Evolutionary conservation across 495 filamentous ascomycete genomes (phyloP).

Genomic region (Neurospora sp.): DNA sequence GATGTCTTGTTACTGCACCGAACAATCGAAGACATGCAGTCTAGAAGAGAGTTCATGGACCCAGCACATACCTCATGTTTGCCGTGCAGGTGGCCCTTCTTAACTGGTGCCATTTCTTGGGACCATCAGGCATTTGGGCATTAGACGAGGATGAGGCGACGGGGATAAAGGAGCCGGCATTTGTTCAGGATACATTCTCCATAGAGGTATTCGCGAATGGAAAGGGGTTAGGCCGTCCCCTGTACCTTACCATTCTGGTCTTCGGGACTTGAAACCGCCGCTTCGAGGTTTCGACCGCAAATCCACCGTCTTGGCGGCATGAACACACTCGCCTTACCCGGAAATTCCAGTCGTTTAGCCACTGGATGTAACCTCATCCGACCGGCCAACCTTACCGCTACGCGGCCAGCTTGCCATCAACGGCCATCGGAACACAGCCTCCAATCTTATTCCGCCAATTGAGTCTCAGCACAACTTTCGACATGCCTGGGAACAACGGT

Average conservation of each 20-base stretch:
- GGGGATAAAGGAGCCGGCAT: background rate
- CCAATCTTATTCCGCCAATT: constrained; percentile 19
- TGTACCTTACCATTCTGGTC: background rate
- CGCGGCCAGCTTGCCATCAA: background rate
- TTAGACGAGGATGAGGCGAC: background rate
- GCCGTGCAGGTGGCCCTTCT: background rate
- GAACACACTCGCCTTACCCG: constrained; percentile 8
- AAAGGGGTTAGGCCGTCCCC: background rate
- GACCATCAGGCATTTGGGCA: background rate
- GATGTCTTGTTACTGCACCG: background rate
- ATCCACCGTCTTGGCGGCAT: constrained; percentile 15
- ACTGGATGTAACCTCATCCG: constrained; percentile 10
- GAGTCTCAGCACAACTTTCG: background rate
- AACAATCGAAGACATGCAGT: background rate
- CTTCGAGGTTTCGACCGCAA: background rate
- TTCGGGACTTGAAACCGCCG: constrained; percentile 1
- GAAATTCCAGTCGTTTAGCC: constrained; percentile 1
- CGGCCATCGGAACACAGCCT: background rate
- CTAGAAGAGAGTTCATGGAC: background rate
- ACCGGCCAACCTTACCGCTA: background rate
- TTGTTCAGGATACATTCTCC: background rate
- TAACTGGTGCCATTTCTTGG: background rate
- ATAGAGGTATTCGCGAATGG: background rate
- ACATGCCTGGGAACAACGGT: constrained; percentile 3
- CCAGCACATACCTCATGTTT: background rate